Evolutionary conservation across 805 yeast species (phyloP).

Genomic region (Wickerhamiella musiphila): DNA sequence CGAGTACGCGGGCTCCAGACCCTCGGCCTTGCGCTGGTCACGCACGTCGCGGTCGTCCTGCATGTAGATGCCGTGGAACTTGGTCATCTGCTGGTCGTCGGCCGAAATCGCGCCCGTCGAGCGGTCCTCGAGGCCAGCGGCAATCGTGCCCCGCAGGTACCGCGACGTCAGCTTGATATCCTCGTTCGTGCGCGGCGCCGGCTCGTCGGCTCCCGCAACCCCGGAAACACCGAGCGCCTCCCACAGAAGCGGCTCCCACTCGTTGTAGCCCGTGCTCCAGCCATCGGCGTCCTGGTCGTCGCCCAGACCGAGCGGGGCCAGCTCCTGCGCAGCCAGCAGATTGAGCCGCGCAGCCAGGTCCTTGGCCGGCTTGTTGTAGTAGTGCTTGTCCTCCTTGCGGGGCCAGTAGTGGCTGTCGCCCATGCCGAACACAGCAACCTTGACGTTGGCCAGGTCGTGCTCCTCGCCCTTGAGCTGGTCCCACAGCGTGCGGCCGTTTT

Average conservation of each 20-base stretch:
- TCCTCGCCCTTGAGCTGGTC: conserved; percentile 49
- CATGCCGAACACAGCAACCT: conserved; percentile 51
- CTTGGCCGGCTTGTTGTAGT: conserved; percentile 77
- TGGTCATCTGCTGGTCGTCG: conserved; percentile 81
- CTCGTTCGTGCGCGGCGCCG: conserved; percentile 85
- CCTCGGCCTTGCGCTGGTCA: conserved; percentile 81
- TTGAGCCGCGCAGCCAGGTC: conserved; percentile 51
- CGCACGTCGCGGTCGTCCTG: conserved; percentile 96
- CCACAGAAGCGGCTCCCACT: conserved; percentile 79
- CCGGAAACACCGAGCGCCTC: conserved; percentile 73
- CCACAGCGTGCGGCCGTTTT: conserved; percentile 65
- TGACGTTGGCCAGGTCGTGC: conserved; percentile 42
- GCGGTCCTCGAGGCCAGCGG: conserved; percentile 61
- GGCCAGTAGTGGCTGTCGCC: conserved; percentile 93
- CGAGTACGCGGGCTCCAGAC: conserved; percentile 88
- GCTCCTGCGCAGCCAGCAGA: conserved; percentile 54
- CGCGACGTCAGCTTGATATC: conserved; percentile 82
- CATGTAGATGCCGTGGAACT: conserved; percentile 96
- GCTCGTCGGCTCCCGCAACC: conserved; percentile 70
- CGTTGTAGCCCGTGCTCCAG: conserved; percentile 73
- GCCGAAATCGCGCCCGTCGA: conserved; percentile 86
- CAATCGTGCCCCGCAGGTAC: conserved; percentile 84
- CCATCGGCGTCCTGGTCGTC: conserved; percentile 98
- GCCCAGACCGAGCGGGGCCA: conserved; percentile 62
- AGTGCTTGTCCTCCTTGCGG: conserved; percentile 83